phyloP scores from a whole-genome alignment of 1,139 yeast species.

The Taphrina pruni region DNA sequence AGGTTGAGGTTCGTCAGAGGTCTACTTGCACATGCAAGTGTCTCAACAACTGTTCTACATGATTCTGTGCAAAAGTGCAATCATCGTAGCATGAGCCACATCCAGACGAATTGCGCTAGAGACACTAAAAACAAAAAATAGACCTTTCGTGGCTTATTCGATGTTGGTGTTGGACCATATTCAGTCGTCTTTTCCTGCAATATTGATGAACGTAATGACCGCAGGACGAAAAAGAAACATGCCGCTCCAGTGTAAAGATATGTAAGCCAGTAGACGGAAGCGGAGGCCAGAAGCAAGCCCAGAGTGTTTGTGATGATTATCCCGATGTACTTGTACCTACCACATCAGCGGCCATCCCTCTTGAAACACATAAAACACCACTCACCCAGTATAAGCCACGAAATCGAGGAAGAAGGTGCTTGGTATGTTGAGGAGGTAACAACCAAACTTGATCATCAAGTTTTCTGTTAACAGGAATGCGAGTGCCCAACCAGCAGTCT shows the following conservation, averaged over 20 bases:
- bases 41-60: too few relatives aligned
- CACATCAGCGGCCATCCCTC: background rate
- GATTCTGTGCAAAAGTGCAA: background rate
- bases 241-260: constrained; percentile 54
- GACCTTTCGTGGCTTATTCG: constrained; percentile 71
- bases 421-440: constrained; percentile 63
- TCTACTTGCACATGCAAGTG: too few relatives aligned
- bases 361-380: background rate
- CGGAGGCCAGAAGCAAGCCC: constrained; percentile 55
- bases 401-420: constrained; percentile 67
- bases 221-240: constrained; percentile 61
- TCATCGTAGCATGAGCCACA: constrained; percentile 60
- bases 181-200: constrained; percentile 61
- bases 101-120: constrained; percentile 71
- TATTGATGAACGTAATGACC: constrained; percentile 82
- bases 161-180: constrained; percentile 65
- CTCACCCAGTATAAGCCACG: constrained; percentile 77
- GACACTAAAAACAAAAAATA: constrained; percentile 87
- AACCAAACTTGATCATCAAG: constrained; percentile 64
- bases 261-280: constrained; percentile 55
- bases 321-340: constrained; percentile 80
- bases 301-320: constrained; percentile 53
- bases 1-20: too few relatives aligned
- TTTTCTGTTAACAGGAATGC: constrained; percentile 82
- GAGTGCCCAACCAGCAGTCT: constrained; percentile 85